Conservation (phyloP, 2,329 filamentous ascomycete species). For the Lecanicillium sp. region DNA sequence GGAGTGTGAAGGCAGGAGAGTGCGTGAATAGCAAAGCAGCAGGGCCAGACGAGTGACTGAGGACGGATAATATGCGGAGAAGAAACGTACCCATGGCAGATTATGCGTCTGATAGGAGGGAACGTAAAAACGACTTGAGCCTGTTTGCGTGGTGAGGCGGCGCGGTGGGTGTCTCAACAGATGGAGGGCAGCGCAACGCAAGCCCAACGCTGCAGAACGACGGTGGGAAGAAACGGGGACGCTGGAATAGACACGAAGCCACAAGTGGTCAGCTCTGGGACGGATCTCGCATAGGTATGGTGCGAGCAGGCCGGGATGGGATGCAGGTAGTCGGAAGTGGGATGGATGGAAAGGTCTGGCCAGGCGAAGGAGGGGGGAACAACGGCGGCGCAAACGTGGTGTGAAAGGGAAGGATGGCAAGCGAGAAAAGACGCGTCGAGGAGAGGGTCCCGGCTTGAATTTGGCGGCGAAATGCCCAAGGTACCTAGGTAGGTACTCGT, state of each 20-base stretch:
- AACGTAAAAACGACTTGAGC: constrained; percentile 7
- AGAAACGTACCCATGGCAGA: constrained; percentile 11
- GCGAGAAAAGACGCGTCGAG: constrained; percentile 14
- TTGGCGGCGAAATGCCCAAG: constrained; percentile 13
- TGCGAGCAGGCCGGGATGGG: constrained; percentile 17
- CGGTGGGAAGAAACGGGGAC: constrained; percentile 15
- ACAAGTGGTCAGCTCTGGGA: constrained; percentile 21
- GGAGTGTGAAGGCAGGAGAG: no score
- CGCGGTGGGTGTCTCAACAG: constrained; percentile 18
- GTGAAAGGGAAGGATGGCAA: constrained; percentile 10
- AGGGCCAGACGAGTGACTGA: neutral
- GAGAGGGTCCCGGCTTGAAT: constrained; percentile 6
- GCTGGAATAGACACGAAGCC: constrained; percentile 11
- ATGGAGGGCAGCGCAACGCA: constrained; percentile 13
- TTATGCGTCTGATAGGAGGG: constrained; percentile 7
- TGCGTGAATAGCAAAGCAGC: no score
- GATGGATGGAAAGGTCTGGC: neutral
- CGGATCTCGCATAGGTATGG: constrained; percentile 20
- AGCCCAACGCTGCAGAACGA: constrained; percentile 9
- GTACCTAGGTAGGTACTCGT: no score
- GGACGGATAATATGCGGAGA: constrained; percentile 7
- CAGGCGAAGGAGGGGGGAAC: constrained; percentile 9
- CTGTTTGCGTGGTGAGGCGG: constrained; percentile 9
- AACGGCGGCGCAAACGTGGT: constrained; percentile 9
- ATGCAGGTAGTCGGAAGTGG: constrained; percentile 21